Evolutionary conservation across 192 early-diverging fungal species (phyloP).

Genomic region (Backusella tarrabulga): DNA sequence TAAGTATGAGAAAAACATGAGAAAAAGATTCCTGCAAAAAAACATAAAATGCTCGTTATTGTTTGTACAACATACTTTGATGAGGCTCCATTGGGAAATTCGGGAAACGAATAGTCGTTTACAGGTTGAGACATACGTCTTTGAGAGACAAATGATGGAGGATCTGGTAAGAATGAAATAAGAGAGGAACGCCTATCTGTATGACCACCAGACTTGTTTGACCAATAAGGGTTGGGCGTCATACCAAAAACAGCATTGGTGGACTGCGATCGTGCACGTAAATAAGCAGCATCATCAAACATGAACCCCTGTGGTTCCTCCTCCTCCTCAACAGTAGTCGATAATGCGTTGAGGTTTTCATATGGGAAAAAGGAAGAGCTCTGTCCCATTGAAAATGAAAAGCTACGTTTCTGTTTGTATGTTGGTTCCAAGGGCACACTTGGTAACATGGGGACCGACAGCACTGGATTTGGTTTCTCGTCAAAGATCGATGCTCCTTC

Average conservation of each 20-base stretch:
- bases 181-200: conserved; percentile 6
- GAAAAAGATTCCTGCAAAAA: neutral
- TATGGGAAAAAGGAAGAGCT: conserved; percentile 23
- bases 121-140: conserved; percentile 22
- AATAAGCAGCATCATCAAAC: conserved; percentile 2
- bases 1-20: neutral
- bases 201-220: neutral
- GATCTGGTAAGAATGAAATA: conserved; percentile 25
- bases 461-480: conserved; percentile 25
- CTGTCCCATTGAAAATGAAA: conserved; percentile 56
- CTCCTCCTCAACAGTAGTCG: conserved; percentile 10
- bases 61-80: neutral
- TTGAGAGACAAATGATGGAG: conserved; percentile 60
- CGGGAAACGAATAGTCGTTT: neutral
- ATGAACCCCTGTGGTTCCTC: neutral
- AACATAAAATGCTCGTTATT: neutral
- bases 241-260: conserved; percentile 1
- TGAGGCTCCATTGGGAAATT: conserved; percentile 9
- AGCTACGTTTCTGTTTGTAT: conserved; percentile 54
- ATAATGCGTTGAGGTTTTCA: conserved; percentile 13
- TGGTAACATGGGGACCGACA: conserved; percentile 40
- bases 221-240: neutral
- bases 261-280: conserved; percentile 6
- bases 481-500: conserved; percentile 2
- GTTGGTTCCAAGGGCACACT: conserved; percentile 44